Percentiles rank a stretch among this genome's conserved stretches.
Evolutionary conservation across 345 rosid genomes (phyloP).

Genomic region (rapeseed (Brassica napus)): Da-Ae NC_063435.1:11671501-11672000

Average conservation of each 20-base stretch:
- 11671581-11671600: conserved; percentile 74
- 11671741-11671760: conserved; percentile 91
- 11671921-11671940: conserved; percentile 89
- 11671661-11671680: conserved; percentile 63
- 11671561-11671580: conserved; percentile 78
- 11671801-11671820: conserved; percentile 73
- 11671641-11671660: conserved; percentile 67
- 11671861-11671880: conserved; percentile 78
- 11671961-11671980: conserved; percentile 75
- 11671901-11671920: conserved; percentile 93
- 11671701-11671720: conserved; percentile 95
- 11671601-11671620: conserved; percentile 89
- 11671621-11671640: conserved; percentile 59
- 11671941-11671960: conserved; percentile 81
- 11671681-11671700: conserved; percentile 86
- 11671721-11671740: conserved; percentile 84
- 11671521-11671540: conserved; percentile 83
- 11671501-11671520: conserved; percentile 64
- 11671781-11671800: conserved; percentile 57
- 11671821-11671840: conserved; percentile 71
- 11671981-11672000: conserved; percentile 56
- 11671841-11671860: conserved; percentile 62
- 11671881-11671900: conserved; percentile 67
- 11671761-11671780: conserved; percentile 78
- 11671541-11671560: conserved; percentile 75